A percentile compares a stretch with the other conserved stretches of the same genome.
Conservation (phyloP, 1,139 yeast species). For the Sporopachydermia cereana region DNA sequence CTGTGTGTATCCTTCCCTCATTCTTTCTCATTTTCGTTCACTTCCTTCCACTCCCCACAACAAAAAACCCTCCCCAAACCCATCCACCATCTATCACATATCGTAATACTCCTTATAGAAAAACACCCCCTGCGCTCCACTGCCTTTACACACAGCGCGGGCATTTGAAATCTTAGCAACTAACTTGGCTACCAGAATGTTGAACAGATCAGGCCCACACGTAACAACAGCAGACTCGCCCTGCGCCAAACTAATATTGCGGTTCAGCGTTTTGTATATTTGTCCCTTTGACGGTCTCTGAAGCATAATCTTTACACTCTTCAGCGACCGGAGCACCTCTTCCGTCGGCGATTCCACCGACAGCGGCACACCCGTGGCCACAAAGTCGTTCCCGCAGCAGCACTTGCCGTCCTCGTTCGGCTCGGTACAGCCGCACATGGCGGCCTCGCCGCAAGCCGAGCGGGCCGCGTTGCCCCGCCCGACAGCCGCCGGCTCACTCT, state of each 20-base stretch:
- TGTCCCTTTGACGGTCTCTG: conserved; percentile 1
- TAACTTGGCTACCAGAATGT: conserved; percentile 9
- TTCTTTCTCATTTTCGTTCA: background rate
- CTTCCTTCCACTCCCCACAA: background rate
- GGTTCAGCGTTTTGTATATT: conserved; percentile 5
- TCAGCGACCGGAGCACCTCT: conserved; percentile 6
- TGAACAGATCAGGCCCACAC: conserved; percentile 14
- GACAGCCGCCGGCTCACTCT: background rate
- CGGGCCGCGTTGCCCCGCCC: background rate
- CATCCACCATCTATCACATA: background rate
- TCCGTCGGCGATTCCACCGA: background rate
- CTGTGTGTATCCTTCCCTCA: too few species aligned
- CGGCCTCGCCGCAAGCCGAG: background rate
- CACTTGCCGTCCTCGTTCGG: background rate
- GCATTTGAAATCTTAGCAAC: conserved; percentile 13
- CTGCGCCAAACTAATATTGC: conserved; percentile 6
- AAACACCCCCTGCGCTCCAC: conserved; percentile 15
- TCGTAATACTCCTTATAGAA: conserved; percentile 2
- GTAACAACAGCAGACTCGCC: conserved; percentile 15
- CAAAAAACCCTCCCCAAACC: too few species aligned
- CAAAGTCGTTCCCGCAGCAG: background rate
- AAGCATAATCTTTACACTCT: background rate
- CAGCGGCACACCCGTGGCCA: background rate
- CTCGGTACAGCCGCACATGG: background rate
- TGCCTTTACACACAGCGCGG: conserved; percentile 14